Base-by-base conservation (phyloP, 495 filamentous ascomycete genomes). In the Neurospora sp. region DNA sequence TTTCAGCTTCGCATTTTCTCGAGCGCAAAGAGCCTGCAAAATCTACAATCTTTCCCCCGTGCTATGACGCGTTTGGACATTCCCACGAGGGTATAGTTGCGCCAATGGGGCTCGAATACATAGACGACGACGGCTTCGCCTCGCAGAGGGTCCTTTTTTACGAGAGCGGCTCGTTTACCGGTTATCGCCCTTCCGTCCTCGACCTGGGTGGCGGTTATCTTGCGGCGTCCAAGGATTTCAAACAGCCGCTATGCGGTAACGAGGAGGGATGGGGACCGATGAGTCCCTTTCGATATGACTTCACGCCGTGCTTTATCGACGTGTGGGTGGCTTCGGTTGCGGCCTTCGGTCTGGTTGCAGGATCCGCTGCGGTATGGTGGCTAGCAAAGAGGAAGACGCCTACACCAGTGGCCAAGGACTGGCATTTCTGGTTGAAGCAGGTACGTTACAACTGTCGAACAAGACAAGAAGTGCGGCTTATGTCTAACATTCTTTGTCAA, bases 231-330 rank as follows among this genome's bases (percentile, higher is more conserved):
- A 73, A 74, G 53, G 69, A 77, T 61, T 79, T 80, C 73, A 78
- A 77, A 68, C 91, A 96, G 78, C 89, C 91, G 40, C 86, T 97
- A 82, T 98, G 94, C 82, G 88, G 90, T 76, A 93, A 97, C 83
- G 82, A 84, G 41, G 94, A 98, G 82, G 96, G 96, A 78, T 99
- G 96, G 96, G 96, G 96, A 12, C 96, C 96, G 20, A 72, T 99
- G 76, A 96, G 93, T 80, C 88, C 89, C 22, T 85, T 87, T 72
- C 84, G 94, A 74, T 97, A 92, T 81, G 94, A 98, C 80, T 92
- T 99, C 81, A 98, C 96, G 44, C 94, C 96, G 72, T 99, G 96
- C 83, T 98, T 98, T 80, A 87, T 97, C 69, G 96, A 98, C 80
- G 87, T 94, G 10, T 92, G 91, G 84, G 88, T 98, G 71, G 89